Conservation (phyloP, 2,329 filamentous ascomycete genomes). For the Westerdykella ornata region DNA sequence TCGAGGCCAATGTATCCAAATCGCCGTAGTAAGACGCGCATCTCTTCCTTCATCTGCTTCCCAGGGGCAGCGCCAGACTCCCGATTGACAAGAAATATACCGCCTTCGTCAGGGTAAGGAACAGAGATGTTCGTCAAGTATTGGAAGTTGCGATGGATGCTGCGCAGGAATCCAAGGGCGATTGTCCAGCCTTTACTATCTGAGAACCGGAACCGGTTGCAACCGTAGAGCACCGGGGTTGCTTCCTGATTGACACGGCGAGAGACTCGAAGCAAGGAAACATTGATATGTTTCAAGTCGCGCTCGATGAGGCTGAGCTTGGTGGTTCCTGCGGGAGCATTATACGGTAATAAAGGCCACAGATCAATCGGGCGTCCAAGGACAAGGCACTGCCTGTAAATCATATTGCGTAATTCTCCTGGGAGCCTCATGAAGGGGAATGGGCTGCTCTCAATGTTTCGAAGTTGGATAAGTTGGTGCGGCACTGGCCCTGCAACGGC, state of each 20-base stretch:
- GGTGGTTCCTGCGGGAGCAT: neutral
- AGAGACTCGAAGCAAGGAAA: conserved; percentile 5
- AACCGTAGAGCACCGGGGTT: conserved; percentile 6
- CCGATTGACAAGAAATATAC: neutral
- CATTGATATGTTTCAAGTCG: conserved; percentile 2
- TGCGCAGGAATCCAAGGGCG: conserved; percentile 2
- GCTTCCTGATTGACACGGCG: conserved; percentile 6
- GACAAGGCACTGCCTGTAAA: conserved; percentile 6
- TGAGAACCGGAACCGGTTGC: conserved; percentile 10
- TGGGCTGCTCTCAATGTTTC: neutral
- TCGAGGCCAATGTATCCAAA: too few relatives aligned
- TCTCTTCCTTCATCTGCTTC: neutral
- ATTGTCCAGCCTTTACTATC: conserved; percentile 2
- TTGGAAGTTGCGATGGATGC: conserved; percentile 5
- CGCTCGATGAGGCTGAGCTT: neutral
- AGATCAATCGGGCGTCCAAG: conserved; percentile 1
- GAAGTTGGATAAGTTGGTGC: too few relatives aligned
- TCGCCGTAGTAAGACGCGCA: neutral
- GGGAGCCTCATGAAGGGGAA: conserved; percentile 7
- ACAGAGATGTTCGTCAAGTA: conserved; percentile 7
- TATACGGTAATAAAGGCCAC: too few relatives aligned
- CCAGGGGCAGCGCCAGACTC: neutral
- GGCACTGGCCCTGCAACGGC: too few relatives aligned
- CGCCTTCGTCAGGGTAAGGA: neutral
- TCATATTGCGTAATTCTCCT: conserved; percentile 2